Evolutionary conservation across 352 stramenopile genomes (phyloP), one percentile per base, ranked within the genome.

Genomic region (Phytophthora hibernalis): DNA sequence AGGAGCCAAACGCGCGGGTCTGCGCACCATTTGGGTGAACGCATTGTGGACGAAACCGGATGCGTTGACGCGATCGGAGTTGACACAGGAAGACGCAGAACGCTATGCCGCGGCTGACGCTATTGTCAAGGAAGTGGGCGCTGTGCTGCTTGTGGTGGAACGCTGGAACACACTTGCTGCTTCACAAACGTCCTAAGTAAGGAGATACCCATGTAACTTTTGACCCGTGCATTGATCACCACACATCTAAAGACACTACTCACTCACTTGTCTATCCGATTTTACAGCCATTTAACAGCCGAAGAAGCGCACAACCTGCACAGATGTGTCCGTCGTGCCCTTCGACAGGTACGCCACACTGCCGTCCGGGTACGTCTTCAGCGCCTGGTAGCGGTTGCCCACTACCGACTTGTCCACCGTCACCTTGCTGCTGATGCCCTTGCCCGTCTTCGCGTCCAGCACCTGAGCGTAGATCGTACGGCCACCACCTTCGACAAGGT

Each of bases 1-100:
- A 49, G 84, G 84, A 42, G 84, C 84, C 20, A 93, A 91, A 72
- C 57, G 64, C 2, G 82, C 77, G 3, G 84, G 84, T 21, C 38
- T 91, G 59, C 74, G 79, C 35, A 87, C 84, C 9, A 82, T 93
- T 56, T 93, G 84, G 84, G 72, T 93, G 24, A 80, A 89, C 42
- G 70, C 76, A 1, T 60, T 62, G 18, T 83, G 82, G 72, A 13
- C 49, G 18, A 83, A 82, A 38, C 67, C 65, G 3, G 72, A 83
- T 53, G 80, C 66, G 31, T 53, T 88, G 20, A 77, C 61, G 30
- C 66, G 69, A 37, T 31, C 38, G 3, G 70, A 80, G 1, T 74
- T 86, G 44, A 55, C 50, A 5, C 11, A 54, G 10, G 59, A 76
- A 10, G 69, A 83, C 30, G 59, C 67, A 28, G 65, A 73, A 24